Base-by-base conservation (phyloP, 768 basidiomycete species). In the Boletellus ananas region DNA sequence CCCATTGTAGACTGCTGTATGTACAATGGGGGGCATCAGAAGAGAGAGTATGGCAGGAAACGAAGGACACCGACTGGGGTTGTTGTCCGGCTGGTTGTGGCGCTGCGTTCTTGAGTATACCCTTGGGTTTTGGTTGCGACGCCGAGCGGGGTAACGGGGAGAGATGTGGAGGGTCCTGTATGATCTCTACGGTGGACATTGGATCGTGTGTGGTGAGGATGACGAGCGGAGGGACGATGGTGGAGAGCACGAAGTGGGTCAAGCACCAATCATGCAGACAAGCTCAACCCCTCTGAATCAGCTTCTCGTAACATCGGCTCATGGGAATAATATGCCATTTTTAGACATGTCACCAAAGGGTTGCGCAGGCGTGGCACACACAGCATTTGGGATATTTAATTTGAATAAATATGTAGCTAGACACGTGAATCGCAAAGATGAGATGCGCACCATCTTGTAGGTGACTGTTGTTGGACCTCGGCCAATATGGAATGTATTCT, bases 41-140 rank as follows among this genome's bases (percentile, higher is more conserved):
- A 52, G 43, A 31, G 3, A 37, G 35, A 9, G 43, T 35, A 13
- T 6, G n/a, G 10, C 8, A 13, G 12, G 21, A 25, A 21, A n/a
- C 5, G 1, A 18, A 12, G 14, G n/a, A 41, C 16, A 67, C 82
- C 62, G 56, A 86, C 85, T 87, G 81, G 52, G 70, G 70, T 47
- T 74, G 73, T 51, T 64, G 66, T 37, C 65, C 72, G 12, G 65
- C 56, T 16, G 69, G 68, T 39, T 76, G 73, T 16, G 62, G 62
- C 37, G 73, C 78, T 3, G 84, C 81, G 67, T 91, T 92, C 86
- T 93, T 93, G 61, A 93, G 70, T 60, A 93, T 93, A 31, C 90
- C 90, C 70, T 90, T 93, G 36, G 87, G 90, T 69, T 87, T 88
- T 0, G 81, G 79, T 18, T 80, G 74, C 6, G 85, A 85, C 27